Conservation (phyloP, 2,329 filamentous ascomycete genomes). For the Talaromyces marneffei region DNA sequence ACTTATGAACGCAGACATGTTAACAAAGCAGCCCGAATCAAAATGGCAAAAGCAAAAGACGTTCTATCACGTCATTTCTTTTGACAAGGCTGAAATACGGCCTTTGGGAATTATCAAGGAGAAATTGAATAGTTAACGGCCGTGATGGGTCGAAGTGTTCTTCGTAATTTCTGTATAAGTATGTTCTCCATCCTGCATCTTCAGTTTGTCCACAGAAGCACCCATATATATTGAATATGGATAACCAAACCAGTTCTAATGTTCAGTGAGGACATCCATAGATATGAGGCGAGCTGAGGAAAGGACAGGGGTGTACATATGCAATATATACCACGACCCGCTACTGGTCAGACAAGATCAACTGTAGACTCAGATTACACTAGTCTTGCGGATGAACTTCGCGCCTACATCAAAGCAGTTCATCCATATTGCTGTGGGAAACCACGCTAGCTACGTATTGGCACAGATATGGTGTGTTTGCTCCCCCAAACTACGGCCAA, state of each 20-base stretch:
- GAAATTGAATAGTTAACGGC: no score
- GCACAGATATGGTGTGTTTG: neutral
- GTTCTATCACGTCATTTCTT: no score
- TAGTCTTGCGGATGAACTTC: neutral
- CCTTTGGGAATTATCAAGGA: no score
- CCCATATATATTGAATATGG: no score
- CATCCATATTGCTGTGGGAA: neutral
- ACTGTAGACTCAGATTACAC: neutral
- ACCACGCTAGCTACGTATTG: neutral
- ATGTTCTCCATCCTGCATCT: no score
- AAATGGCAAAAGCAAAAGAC: no score
- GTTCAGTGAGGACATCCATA: no score
- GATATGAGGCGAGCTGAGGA: neutral
- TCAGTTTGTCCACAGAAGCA: no score
- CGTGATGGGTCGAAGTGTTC: no score
- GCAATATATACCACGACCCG: neutral
- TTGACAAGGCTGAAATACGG: no score
- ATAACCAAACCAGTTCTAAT: no score
- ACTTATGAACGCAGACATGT: neutral
- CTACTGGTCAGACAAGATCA: neutral
- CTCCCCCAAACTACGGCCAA: neutral
- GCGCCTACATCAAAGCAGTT: neutral
- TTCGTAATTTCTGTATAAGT: no score
- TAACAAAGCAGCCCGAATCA: neutral
- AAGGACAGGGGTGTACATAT: neutral